Evolutionary conservation across 108 stramenopile genomes (phyloP).

Genomic region (Phaeodactylum tricornutum): DNA sequence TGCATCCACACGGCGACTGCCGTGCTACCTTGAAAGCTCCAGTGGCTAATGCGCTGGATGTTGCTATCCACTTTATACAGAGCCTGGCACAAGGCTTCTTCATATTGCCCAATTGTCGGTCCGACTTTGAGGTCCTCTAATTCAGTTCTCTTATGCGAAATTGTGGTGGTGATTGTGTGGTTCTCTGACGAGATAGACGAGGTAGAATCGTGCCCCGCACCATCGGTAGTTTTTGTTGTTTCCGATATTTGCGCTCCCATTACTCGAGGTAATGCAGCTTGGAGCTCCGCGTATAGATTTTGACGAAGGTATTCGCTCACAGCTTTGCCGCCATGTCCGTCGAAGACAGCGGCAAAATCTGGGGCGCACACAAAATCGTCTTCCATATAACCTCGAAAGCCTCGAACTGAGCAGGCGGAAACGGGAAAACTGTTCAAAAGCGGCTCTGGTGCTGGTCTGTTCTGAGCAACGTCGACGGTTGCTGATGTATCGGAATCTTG

Average conservation of each 20-base stretch:
- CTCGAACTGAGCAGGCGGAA: background rate
- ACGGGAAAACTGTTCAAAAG: too few species aligned
- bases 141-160: background rate
- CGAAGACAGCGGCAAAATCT: conserved; percentile 83
- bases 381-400: conserved; percentile 48
- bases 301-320: conserved; percentile 74
- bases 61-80: conserved; percentile 61
- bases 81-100: conserved; percentile 25
- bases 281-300: conserved; percentile 65
- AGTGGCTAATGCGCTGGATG: conserved; percentile 47
- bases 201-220: background rate
- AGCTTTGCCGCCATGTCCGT: conserved; percentile 89
- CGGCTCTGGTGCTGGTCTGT: too few species aligned
- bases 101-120: conserved; percentile 6
- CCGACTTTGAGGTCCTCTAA: background rate
- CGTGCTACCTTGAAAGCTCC: conserved; percentile 85
- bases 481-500: too few species aligned
- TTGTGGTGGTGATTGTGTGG: background rate
- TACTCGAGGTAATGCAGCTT: conserved; percentile 27
- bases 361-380: conserved; percentile 51
- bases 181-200: background rate
- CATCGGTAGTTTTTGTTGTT: background rate
- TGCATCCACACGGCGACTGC: conserved; percentile 72
- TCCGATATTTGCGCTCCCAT: background rate
- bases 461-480: too few species aligned